phyloP scores from a whole-genome alignment of 2,329 filamentous ascomycete species.

The Talaromyces sp. region DNA sequence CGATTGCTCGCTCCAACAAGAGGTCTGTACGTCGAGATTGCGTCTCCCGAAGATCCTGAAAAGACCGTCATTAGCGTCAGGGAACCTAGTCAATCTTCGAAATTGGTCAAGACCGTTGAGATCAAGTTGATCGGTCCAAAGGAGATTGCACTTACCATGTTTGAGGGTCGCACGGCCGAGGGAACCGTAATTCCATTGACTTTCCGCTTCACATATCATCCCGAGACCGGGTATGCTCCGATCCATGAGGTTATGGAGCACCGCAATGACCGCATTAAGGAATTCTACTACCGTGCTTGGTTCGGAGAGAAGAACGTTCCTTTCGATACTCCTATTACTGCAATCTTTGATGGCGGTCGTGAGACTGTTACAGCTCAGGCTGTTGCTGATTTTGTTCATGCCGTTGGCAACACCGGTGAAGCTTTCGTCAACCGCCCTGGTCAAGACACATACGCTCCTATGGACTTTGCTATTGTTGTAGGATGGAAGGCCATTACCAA shows the following conservation, averaged over 20 bases:
- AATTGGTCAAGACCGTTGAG: conserved; percentile 84
- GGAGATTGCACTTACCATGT: conserved; percentile 83
- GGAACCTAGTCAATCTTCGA: conserved; percentile 81
- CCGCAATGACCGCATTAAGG: conserved; percentile 97
- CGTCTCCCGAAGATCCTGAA: conserved; percentile 72
- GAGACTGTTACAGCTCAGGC: conserved; percentile 84
- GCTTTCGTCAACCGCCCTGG: conserved; percentile 94
- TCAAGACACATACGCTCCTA: conserved; percentile 90
- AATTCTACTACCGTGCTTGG: conserved; percentile 98
- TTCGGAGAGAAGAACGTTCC: conserved; percentile 83
- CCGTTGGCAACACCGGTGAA: conserved; percentile 95
- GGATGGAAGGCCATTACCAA: conserved; percentile 99
- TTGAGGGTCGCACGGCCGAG: conserved; percentile 86
- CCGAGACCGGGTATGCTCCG: conserved; percentile 94
- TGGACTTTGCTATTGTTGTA: conserved; percentile 98
- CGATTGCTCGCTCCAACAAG: conserved; percentile 83
- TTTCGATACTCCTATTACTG: conserved; percentile 79
- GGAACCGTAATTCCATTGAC: conserved; percentile 78
- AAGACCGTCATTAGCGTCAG: conserved; percentile 83
- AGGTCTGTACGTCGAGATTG: conserved; percentile 86
- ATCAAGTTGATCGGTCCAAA: conserved; percentile 71
- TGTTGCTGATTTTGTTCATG: conserved; percentile 98
- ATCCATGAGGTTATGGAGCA: conserved; percentile 94
- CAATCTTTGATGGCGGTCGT: conserved; percentile 84
- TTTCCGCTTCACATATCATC: conserved; percentile 88